These are phyloP conservation scores for Aspergillus asperescens DNA, from an alignment of 495 filamentous ascomycete genomes.

Conservation along the genomic window DNA sequence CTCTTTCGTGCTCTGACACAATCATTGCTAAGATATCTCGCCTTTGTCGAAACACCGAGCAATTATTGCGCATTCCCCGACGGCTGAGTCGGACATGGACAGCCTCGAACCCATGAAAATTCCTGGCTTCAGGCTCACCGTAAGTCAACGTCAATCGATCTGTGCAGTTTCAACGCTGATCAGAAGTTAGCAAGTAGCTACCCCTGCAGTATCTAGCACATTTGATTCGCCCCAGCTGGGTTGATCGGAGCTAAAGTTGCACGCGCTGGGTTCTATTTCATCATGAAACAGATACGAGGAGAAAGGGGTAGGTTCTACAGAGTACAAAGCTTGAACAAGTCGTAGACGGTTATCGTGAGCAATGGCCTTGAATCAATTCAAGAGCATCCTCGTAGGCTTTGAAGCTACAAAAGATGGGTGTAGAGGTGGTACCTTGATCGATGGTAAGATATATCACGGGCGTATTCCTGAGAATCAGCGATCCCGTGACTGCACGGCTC, in stretches of 20 bases:
- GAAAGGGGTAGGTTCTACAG: no score
- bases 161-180: not conserved
- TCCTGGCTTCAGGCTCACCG: not conserved
- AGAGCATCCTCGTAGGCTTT: no score
- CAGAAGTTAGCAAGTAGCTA: not conserved
- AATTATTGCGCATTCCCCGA: not conserved
- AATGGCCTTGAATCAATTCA: no score
- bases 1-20: not conserved
- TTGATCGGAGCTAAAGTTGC: constrained; percentile 11
- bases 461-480: not conserved
- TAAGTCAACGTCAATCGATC: not conserved
- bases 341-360: no score
- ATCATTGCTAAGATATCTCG: not conserved
- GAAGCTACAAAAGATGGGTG: no score
- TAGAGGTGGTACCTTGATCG: not conserved
- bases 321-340: not conserved
- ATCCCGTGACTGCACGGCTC: not conserved
- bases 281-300: not conserved
- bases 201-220: not conserved
- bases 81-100: not conserved
- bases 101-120: not conserved
- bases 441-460: not conserved
- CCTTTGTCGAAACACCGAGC: not conserved
- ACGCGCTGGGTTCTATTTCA: not conserved
- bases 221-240: constrained; percentile 6